Percentiles rank a stretch among this genome's conserved stretches.
phyloP scores from a whole-genome alignment of 768 basidiomycete species.

The Agrocybe praecox region DNA sequence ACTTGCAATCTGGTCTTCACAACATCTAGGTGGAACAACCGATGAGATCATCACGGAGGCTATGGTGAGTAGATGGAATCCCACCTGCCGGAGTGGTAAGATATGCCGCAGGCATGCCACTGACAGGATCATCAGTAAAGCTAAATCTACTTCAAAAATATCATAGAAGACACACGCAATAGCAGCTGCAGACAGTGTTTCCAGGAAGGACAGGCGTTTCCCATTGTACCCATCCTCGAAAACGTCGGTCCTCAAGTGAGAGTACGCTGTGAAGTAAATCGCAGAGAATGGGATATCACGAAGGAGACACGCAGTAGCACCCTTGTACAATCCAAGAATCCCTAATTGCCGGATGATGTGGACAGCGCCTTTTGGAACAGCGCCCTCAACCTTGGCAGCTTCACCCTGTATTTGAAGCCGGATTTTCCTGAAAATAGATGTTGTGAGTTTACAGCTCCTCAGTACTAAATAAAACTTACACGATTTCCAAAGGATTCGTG shows the following conservation, averaged over 20 bases:
- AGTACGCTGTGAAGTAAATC: conserved; percentile 88
- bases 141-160: conserved; percentile 21
- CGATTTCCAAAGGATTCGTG: conserved; percentile 96
- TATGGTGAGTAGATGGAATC: conserved; percentile 16
- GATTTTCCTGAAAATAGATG: conserved; percentile 66
- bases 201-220: conserved; percentile 88
- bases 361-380: conserved; percentile 78
- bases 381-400: conserved; percentile 84
- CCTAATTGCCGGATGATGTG: conserved; percentile 95
- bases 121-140: conserved; percentile 38
- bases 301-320: conserved; percentile 89
- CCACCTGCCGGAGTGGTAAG: conserved; percentile 88
- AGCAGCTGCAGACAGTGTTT: conserved; percentile 83
- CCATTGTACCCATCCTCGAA: conserved; percentile 97
- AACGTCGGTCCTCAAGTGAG: conserved; percentile 88
- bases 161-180: conserved; percentile 62
- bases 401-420: conserved; percentile 96
- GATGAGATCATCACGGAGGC: conserved; percentile 14
- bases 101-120: conserved; percentile 98
- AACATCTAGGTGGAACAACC: conserved; percentile 66
- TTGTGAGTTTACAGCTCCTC: conserved; percentile 7
- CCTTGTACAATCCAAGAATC: conserved; percentile 90
- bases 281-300: conserved; percentile 98
- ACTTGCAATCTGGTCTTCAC: conserved; percentile 97
- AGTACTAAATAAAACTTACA: conserved; percentile 52